Evolutionary conservation across 2,329 filamentous ascomycete species (phyloP).

Genomic region (Fusarium subtropicale): DNA sequence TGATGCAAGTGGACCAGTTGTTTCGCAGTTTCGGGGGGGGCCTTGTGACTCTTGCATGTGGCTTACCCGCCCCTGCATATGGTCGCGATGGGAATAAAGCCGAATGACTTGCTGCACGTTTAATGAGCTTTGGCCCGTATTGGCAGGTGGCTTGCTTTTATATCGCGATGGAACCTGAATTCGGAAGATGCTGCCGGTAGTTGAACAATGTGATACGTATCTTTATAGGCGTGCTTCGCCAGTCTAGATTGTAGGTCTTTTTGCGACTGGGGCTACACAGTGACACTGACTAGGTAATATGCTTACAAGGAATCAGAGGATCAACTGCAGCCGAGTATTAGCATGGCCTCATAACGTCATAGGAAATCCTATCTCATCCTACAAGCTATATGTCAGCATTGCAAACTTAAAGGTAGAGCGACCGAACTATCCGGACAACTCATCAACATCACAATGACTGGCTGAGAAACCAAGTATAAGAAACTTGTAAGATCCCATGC

Average conservation of each 20-base stretch:
- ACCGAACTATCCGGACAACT: neutral
- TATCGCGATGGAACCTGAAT: neutral
- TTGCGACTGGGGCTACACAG: neutral
- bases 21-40: neutral
- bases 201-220: neutral
- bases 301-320: neutral
- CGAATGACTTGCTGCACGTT: conserved; percentile 12
- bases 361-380: neutral
- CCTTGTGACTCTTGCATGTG: conserved; percentile 19
- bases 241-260: neutral
- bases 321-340: neutral
- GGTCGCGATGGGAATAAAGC: neutral
- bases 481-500: neutral
- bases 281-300: neutral
- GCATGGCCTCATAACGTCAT: neutral
- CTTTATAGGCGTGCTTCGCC: neutral
- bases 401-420: neutral
- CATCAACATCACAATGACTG: neutral
- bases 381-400: neutral
- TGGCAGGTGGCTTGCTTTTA: neutral
- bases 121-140: neutral
- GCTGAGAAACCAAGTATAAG: neutral
- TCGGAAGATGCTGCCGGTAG: neutral
- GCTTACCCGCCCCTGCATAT: conserved; percentile 15
- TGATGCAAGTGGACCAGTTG: neutral